Conservation (phyloP, 352 stramenopile species). For the Pythium pyrilobum region DNA sequence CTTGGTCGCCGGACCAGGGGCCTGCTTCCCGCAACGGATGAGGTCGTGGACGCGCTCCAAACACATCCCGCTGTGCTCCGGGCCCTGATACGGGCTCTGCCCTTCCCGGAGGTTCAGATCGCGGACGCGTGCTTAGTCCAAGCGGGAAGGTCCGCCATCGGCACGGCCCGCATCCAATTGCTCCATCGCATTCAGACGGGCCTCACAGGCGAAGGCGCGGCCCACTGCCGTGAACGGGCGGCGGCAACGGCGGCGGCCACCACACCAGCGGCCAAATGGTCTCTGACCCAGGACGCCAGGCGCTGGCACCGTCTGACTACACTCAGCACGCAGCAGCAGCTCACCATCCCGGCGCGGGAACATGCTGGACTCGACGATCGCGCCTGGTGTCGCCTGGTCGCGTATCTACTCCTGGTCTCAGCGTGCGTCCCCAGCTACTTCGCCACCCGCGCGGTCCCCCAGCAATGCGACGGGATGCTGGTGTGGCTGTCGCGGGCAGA, state of each 20-base stretch:
- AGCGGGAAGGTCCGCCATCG: too few relatives aligned
- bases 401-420: background rate
- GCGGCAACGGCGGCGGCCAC: background rate
- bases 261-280: background rate
- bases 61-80: too few relatives aligned
- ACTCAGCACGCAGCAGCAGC: background rate
- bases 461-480: slow-evolving; percentile 2
- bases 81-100: too few relatives aligned
- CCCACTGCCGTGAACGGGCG: background rate
- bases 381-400: background rate
- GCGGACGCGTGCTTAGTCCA: too few relatives aligned
- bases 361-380: background rate
- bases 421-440: background rate
- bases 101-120: too few relatives aligned
- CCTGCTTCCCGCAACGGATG: too few relatives aligned
- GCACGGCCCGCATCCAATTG: too few relatives aligned
- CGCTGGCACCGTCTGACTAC: background rate
- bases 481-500: background rate
- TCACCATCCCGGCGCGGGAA: background rate
- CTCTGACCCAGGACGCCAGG: background rate
- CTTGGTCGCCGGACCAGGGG: too few relatives aligned
- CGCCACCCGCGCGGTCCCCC: background rate
- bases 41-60: too few relatives aligned
- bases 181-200: too few relatives aligned
- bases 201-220: background rate